Evolutionary conservation across 768 basidiomycete genomes (phyloP).

Genomic region (Mrakia blollopis): DNA sequence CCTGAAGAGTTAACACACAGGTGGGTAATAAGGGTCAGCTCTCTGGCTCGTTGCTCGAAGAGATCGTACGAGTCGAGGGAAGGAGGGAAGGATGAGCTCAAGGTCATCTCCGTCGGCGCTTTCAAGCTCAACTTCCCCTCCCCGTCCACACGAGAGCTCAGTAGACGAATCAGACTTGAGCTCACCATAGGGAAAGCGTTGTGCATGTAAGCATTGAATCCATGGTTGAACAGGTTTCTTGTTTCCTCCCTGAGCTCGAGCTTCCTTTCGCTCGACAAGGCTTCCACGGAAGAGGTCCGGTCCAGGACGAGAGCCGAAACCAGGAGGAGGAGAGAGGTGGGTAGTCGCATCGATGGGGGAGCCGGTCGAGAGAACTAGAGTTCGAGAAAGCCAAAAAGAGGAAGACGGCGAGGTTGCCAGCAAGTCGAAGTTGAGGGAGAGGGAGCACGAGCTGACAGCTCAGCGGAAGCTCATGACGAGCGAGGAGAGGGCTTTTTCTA

Average conservation of each 20-base stretch:
- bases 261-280: background rate
- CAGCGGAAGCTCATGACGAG: too few relatives aligned
- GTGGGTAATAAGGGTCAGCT: background rate
- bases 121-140: background rate
- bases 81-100: background rate
- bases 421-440: background rate
- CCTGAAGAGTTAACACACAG: background rate
- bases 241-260: constrained; percentile 25
- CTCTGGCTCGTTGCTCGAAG: too few relatives aligned
- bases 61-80: background rate
- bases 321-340: background rate
- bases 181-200: constrained; percentile 27
- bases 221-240: constrained; percentile 18
- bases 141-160: too few relatives aligned
- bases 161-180: too few relatives aligned
- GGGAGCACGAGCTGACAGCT: background rate
- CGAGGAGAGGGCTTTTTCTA: too few relatives aligned
- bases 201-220: constrained; percentile 25
- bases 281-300: background rate
- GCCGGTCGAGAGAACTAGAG: too few relatives aligned
- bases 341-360: too few relatives aligned
- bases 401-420: constrained; percentile 12
- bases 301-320: background rate
- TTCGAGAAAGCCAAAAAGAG: constrained; percentile 30
- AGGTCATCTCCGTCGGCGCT: background rate